Percentiles rank a stretch among this genome's conserved stretches.
These are phyloP conservation scores for Scedosporium dehoogii DNA, from an alignment of 2,329 filamentous ascomycete genomes.

Conservation along the genomic window DNA sequence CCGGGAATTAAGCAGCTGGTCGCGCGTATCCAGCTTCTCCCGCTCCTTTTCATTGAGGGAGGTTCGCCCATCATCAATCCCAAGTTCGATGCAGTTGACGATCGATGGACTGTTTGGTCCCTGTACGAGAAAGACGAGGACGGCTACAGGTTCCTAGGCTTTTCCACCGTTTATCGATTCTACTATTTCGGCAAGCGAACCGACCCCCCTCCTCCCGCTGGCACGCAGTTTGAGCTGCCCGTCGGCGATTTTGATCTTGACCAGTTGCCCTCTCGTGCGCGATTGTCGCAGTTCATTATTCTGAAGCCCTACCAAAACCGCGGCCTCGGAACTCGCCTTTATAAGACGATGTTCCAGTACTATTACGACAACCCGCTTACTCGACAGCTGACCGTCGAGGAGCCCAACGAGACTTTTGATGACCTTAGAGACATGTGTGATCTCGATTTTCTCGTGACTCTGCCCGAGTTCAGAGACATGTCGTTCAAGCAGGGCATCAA, in stretches of 20 bases:
- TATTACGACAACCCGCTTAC: constrained; percentile 60
- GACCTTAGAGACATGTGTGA: constrained; percentile 69
- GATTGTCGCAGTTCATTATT: constrained; percentile 90
- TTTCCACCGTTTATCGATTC: constrained; percentile 82
- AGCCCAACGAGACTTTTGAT: constrained; percentile 82
- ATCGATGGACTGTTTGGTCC: constrained; percentile 89
- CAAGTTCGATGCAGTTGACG: constrained; percentile 48
- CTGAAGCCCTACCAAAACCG: constrained; percentile 76
- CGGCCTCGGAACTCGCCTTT: constrained; percentile 72
- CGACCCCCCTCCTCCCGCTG: constrained; percentile 26
- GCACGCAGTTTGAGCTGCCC: constrained; percentile 30
- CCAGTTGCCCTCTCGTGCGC: constrained; percentile 62
- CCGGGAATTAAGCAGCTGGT: constrained; percentile 60
- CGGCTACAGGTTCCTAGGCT: constrained; percentile 77
- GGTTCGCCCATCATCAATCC: constrained; percentile 59
- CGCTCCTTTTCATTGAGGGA: constrained; percentile 85
- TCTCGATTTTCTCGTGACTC: constrained; percentile 50
- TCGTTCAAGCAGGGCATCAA: constrained; percentile 41
- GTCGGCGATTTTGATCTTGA: constrained; percentile 37
- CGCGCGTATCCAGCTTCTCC: constrained; percentile 71
- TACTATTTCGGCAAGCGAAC: constrained; percentile 46
- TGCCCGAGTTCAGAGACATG: constrained; percentile 48
- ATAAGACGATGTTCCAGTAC: constrained; percentile 65
- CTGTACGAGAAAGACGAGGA: constrained; percentile 59
- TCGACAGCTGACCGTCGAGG: constrained; percentile 82